Evolutionary conservation across 225 moss, liverwort and hornwort species (phyloP), one percentile per base, ranked within the genome.

Genomic region (Bryum argenteum): DNA sequence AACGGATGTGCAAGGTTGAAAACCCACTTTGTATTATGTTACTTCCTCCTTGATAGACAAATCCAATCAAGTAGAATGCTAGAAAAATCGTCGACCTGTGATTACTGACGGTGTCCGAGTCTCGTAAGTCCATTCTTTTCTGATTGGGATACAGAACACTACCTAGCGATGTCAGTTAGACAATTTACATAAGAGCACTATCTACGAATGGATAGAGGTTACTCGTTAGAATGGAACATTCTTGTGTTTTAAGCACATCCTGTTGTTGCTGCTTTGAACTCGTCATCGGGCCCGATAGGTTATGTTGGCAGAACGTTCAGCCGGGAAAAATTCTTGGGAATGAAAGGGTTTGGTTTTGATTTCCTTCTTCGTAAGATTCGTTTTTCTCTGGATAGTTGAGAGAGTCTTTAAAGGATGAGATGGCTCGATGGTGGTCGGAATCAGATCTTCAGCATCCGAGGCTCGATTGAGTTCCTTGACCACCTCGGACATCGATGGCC

Each of bases 401-500:
- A 33, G 72, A 47, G 75, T 56, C 58, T 60, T 70, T 19, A 8
- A 43, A 16, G 57, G 41, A 66, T 56, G 39, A 19, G 78, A 38
- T 18, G 61, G 24, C 39, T 79, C 75, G 10, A 33, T 52, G 54
- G 10, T 50, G 77, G 13, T 71, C 22, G 81, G 75, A 54, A 81
- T 59, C 63, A 75, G 61, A 64, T 79, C 80, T 77, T 91, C 89
- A 8, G 62, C 48, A 66, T 79, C 73, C 69, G 75, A 63, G 28
- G 91, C 87, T 55, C 83, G 78, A 66, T 85, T 79, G 19, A 91
- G 91, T 61, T 87, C 89, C 70, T 73, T 80, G 65, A 85, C 64
- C 51, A 91, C 91, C 54, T 91, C 83, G 12, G 78, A 65, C 89
- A 91, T 91, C 41, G 89, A 81, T 63, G 91, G 89, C 74, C 91